Evolutionary conservation across 2,329 filamentous ascomycete genomes (phyloP).

Genomic region (Trichoderma cornu-damae): DNA sequence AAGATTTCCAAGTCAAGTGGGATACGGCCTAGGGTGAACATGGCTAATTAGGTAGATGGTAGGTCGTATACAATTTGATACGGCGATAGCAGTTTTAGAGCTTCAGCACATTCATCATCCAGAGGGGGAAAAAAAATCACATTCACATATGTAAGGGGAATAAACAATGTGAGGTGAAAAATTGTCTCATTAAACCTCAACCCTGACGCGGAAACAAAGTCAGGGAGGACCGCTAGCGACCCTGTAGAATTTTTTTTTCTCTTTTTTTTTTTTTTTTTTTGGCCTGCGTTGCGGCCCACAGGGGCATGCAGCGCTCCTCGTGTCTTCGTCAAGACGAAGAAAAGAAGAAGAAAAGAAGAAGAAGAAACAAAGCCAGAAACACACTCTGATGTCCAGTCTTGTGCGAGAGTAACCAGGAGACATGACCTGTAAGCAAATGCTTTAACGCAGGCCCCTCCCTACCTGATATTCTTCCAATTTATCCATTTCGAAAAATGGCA

Average conservation of each 20-base stretch:
- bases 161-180: conserved; percentile 30
- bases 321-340: conserved; percentile 22
- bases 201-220: conserved; percentile 30
- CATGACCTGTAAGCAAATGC: background rate
- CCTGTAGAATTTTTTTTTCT: conserved; percentile 25
- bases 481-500: background rate
- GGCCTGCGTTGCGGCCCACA: conserved; percentile 15
- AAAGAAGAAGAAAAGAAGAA: conserved; percentile 19
- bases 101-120: background rate
- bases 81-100: background rate
- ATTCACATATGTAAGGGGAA: conserved; percentile 1
- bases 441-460: too few species aligned
- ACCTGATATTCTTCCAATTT: background rate
- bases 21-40: conserved; percentile 10
- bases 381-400: conserved; percentile 16
- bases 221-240: conserved; percentile 37
- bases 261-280: conserved; percentile 15
- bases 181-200: conserved; percentile 38
- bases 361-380: conserved; percentile 15
- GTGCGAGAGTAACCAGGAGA: conserved; percentile 1
- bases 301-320: conserved; percentile 21
- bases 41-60: too few species aligned
- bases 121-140: background rate
- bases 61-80: too few species aligned
- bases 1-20: conserved; percentile 52